These are phyloP conservation scores for Hypoxylon perforatum DNA, from an alignment of 495 filamentous ascomycete species.

Conservation along the genomic window DNA sequence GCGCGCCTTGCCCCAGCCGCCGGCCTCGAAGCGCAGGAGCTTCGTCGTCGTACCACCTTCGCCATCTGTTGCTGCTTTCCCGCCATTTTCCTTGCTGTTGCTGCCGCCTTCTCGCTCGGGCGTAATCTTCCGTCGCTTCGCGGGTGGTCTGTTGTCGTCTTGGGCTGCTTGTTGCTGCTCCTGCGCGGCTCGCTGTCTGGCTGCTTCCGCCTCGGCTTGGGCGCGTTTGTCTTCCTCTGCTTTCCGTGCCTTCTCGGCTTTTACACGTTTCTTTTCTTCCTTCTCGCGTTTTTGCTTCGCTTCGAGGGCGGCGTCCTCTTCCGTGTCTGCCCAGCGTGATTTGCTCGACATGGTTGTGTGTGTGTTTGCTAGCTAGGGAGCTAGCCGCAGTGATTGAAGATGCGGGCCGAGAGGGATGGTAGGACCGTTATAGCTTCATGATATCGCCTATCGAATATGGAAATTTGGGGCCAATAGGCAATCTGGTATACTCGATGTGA, in stretches of 20 bases:
- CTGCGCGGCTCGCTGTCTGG: conserved; percentile 59
- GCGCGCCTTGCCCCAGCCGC: conserved; percentile 77
- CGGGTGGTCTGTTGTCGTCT: conserved; percentile 57
- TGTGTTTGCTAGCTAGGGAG: conserved; percentile 6
- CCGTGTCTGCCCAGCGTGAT: conserved; percentile 89
- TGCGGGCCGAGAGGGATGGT: conserved; percentile 6
- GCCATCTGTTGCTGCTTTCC: conserved; percentile 29
- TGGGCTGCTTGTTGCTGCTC: conserved; percentile 45
- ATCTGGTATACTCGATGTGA: no score
- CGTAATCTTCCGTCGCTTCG: conserved; percentile 66
- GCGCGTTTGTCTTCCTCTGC: conserved; percentile 65
- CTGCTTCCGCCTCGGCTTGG: conserved; percentile 37
- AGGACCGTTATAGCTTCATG: conserved; percentile 15
- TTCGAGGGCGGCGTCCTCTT: conserved; percentile 77
- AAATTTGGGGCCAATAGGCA: not conserved
- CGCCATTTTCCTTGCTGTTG: conserved; percentile 39
- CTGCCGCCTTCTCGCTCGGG: conserved; percentile 52
- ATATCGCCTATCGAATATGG: not conserved
- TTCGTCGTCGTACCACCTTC: conserved; percentile 50
- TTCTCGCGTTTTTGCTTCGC: conserved; percentile 84
- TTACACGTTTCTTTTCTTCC: conserved; percentile 86
- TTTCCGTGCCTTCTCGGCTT: conserved; percentile 84
- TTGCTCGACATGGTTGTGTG: conserved; percentile 67
- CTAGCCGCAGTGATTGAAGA: not conserved
- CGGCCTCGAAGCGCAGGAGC: conserved; percentile 76